A percentile compares a stretch with the other conserved stretches of the same genome.
Evolutionary conservation across 2,329 filamentous ascomycete species (phyloP).

Genomic region (Cladosporium sp.): DNA sequence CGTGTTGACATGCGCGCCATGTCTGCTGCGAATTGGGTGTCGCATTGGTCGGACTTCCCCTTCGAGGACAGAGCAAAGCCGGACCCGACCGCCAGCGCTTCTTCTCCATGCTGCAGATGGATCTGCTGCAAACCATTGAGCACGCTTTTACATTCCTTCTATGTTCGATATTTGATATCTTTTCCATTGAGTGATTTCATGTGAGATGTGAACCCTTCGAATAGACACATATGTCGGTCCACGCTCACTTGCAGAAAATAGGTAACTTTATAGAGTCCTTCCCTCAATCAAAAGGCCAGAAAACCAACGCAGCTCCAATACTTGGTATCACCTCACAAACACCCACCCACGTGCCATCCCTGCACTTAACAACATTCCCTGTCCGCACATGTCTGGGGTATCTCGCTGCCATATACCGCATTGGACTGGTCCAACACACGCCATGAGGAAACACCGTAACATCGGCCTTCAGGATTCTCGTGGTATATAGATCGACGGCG

Average conservation of each 20-base stretch:
- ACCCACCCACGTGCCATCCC: conserved; percentile 11
- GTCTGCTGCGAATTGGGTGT: conserved; percentile 8
- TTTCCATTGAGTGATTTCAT: not conserved
- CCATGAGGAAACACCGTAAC: not conserved
- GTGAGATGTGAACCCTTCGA: not conserved
- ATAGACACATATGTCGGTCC: not conserved
- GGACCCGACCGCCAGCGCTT: conserved; percentile 20
- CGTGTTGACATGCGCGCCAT: conserved; percentile 13
- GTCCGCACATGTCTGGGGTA: not conserved
- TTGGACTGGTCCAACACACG: not conserved
- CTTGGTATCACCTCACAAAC: not conserved
- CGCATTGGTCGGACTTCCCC: conserved; percentile 6
- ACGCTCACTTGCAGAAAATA: not conserved
- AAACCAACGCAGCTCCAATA: not conserved
- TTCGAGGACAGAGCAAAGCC: conserved; percentile 9
- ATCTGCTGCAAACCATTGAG: conserved; percentile 20
- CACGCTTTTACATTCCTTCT: conserved; percentile 20
- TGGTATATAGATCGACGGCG: not conserved
- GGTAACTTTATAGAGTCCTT: not conserved
- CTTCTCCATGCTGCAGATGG: conserved; percentile 26
- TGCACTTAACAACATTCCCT: conserved; percentile 2
- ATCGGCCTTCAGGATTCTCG: not conserved
- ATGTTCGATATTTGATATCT: not conserved
- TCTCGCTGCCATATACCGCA: conserved; percentile 10
- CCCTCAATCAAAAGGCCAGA: not conserved